Percentiles rank a stretch among this genome's conserved stretches.
phyloP scores from a whole-genome alignment of 1,284 basidiomycete species.

The Fomes fomentarius region DNA sequence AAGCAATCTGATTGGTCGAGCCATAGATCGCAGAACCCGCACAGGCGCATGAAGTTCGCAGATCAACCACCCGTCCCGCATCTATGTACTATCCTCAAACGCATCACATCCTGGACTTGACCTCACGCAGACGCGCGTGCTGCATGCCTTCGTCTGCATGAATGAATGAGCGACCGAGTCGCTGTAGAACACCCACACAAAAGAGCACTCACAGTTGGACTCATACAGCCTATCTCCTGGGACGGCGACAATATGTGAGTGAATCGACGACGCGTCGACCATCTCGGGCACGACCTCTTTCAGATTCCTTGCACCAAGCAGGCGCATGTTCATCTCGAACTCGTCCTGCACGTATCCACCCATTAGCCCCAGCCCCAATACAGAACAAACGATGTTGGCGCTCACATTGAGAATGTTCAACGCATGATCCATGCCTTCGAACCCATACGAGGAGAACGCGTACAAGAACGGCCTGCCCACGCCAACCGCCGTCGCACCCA shows the following conservation, averaged over 20 bases:
- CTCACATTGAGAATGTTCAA: conserved; percentile 78
- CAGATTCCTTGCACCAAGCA: conserved; percentile 82
- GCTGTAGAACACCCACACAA: neutral
- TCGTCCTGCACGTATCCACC: conserved; percentile 65
- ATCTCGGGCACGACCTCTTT: conserved; percentile 82
- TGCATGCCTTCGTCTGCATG: conserved; percentile 47
- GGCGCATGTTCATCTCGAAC: conserved; percentile 92
- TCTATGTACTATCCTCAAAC: too few relatives aligned
- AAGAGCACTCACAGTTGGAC: conserved; percentile 75
- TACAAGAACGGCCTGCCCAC: conserved; percentile 88
- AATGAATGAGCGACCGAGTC: neutral
- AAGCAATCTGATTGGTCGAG: too few relatives aligned
- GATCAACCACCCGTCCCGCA: too few relatives aligned
- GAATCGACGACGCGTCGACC: conserved; percentile 82
- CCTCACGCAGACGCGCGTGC: conserved; percentile 51
- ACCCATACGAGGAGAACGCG: conserved; percentile 88
- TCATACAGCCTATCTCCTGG: conserved; percentile 77
- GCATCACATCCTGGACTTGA: conserved; percentile 50
- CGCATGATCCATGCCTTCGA: conserved; percentile 79
- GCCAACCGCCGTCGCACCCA: conserved; percentile 91
- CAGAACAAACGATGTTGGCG: conserved; percentile 5
- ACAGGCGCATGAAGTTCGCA: too few relatives aligned
- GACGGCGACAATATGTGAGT: conserved; percentile 62
- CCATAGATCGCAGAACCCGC: too few relatives aligned
- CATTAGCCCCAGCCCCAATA: conserved; percentile 15